A percentile compares a stretch with the other conserved stretches of the same genome.
These are phyloP conservation scores for Colletotrichum sp. DNA, from an alignment of 2,329 filamentous ascomycete species.

Conservation along the genomic window DNA sequence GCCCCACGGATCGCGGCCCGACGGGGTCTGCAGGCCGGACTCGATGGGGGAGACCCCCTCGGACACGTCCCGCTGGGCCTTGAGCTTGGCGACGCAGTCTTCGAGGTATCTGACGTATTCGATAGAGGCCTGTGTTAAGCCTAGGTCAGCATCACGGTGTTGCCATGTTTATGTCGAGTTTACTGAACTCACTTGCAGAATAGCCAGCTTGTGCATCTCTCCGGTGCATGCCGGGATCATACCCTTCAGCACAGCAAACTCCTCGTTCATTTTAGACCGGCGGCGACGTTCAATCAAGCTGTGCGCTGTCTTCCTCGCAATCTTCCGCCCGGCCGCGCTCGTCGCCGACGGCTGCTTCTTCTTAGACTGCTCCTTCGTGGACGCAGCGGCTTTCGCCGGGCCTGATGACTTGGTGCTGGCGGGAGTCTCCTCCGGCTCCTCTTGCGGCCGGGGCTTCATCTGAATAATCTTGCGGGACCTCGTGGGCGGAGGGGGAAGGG, in stretches of 20 bases:
- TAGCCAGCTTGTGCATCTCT: slow-evolving; percentile 98
- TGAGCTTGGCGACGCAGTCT: slow-evolving; percentile 82
- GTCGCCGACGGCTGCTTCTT: slow-evolving; percentile 79
- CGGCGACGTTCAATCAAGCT: slow-evolving; percentile 90
- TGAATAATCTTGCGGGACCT: slow-evolving; percentile 96
- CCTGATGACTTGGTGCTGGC: slow-evolving; percentile 14
- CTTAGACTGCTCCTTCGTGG: slow-evolving; percentile 48
- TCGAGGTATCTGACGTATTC: slow-evolving; percentile 96
- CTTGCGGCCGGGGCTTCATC: slow-evolving; percentile 77
- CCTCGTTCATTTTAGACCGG: slow-evolving; percentile 98
- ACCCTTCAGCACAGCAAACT: slow-evolving; percentile 89
- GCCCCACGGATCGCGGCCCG: slow-evolving; percentile 30
- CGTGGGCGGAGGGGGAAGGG: slow-evolving; percentile 89
- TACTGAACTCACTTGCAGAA: slow-evolving; percentile 74
- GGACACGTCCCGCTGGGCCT: slow-evolving; percentile 56
- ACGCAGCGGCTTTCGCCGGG: slow-evolving; percentile 22
- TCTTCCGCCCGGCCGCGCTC: slow-evolving; percentile 90
- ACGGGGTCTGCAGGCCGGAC: slow-evolving; percentile 32
- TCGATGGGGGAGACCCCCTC: slow-evolving; percentile 25
- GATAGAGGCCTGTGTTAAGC: slow-evolving; percentile 77
- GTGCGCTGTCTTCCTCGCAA: slow-evolving; percentile 94
- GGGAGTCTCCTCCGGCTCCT: slow-evolving; percentile 33
- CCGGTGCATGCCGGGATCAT: slow-evolving; percentile 97
- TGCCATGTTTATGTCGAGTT: neutral
- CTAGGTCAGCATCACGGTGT: neutral